Evolutionary conservation across 495 filamentous ascomycete genomes (phyloP).

Genomic region (Astrothelium macrocarpum): DNA sequence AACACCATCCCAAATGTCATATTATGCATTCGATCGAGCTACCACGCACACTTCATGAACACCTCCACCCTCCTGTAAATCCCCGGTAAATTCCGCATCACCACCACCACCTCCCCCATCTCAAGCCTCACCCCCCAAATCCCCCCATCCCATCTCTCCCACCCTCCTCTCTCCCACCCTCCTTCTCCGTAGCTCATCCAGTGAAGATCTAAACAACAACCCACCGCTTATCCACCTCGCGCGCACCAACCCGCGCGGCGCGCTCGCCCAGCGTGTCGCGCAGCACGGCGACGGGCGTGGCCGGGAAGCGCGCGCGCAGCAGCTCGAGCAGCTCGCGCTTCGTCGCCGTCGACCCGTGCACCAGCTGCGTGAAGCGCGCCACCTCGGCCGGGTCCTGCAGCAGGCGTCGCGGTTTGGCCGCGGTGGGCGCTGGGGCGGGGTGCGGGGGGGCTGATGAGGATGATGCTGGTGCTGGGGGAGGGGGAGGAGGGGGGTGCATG

Average conservation of each 20-base stretch:
- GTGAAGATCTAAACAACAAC: conserved; percentile 28
- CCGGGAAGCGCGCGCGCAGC: conserved; percentile 65
- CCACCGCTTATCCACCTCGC: conserved; percentile 57
- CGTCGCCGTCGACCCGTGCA: conserved; percentile 60
- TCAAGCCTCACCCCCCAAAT: not conserved
- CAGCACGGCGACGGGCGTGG: conserved; percentile 59
- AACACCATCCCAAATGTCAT: too few relatives aligned
- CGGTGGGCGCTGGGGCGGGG: conserved; percentile 8
- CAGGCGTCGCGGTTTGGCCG: not conserved
- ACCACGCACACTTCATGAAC: not conserved
- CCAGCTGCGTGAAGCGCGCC: conserved; percentile 59
- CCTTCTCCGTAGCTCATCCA: not conserved
- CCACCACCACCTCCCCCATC: too few relatives aligned
- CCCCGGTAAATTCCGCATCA: too few relatives aligned
- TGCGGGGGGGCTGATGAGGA: conserved; percentile 8
- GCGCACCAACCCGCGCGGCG: conserved; percentile 56
- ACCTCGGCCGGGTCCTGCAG: conserved; percentile 43
- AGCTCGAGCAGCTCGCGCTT: conserved; percentile 70
- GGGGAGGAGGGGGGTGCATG: conserved; percentile 33
- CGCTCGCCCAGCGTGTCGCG: conserved; percentile 61
- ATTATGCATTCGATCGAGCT: not conserved
- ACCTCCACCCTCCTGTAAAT: too few relatives aligned
- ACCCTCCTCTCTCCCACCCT: not conserved
- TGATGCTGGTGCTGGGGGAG: conserved; percentile 19
- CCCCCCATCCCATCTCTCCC: not conserved